Evolutionary conservation across 2,329 filamentous ascomycete species (phyloP).

Genomic region (Penicillium verrucosum): DNA sequence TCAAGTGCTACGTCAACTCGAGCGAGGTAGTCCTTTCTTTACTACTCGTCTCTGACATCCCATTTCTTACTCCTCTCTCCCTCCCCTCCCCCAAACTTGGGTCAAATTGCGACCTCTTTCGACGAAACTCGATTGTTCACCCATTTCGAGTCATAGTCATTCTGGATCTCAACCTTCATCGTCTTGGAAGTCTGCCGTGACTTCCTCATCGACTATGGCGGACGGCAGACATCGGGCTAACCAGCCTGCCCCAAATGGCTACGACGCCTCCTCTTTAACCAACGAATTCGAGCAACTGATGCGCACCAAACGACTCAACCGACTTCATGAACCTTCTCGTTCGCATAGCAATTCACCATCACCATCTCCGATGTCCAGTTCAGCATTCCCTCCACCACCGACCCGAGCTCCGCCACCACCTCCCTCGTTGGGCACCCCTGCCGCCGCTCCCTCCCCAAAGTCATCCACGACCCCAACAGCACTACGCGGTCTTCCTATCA

Average conservation of each 20-base stretch:
- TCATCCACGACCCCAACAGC: conserved; percentile 33
- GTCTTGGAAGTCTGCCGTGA: conserved; percentile 22
- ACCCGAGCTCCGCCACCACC: conserved; percentile 39
- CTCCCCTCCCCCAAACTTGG: background rate
- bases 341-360: conserved; percentile 60
- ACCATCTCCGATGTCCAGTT: conserved; percentile 44
- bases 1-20: conserved; percentile 9
- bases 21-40: conserved; percentile 12
- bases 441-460: conserved; percentile 33
- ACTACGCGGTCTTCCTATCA: conserved; percentile 61
- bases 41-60: conserved; percentile 12
- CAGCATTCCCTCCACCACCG: conserved; percentile 31
- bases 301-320: conserved; percentile 81
- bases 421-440: conserved; percentile 35
- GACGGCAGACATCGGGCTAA: conserved; percentile 33
- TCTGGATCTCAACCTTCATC: conserved; percentile 25
- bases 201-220: conserved; percentile 35
- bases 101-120: conserved; percentile 4
- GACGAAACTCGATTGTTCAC: background rate
- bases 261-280: conserved; percentile 76
- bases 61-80: conserved; percentile 7
- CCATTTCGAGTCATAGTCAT: conserved; percentile 19
- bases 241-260: conserved; percentile 43
- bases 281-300: conserved; percentile 83
- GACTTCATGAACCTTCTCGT: conserved; percentile 63